These are phyloP conservation scores for Amylocystis lapponica DNA, from an alignment of 768 basidiomycete genomes.

Conservation along the genomic window DNA sequence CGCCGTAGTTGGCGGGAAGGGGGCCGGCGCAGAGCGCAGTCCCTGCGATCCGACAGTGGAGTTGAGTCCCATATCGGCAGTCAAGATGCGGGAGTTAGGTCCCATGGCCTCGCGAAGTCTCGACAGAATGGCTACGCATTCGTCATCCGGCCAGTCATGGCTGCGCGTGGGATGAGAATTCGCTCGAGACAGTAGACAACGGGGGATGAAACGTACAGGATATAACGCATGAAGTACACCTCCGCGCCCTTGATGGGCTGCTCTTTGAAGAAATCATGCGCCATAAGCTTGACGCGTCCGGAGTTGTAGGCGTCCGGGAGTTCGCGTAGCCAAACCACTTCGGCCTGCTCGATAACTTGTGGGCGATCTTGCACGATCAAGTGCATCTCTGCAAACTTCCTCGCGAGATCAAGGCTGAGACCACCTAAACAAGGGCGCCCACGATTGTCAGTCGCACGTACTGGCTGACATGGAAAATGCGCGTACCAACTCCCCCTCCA, in stretches of 20 bases:
- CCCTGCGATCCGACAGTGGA: constrained; percentile 1
- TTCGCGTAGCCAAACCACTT: constrained; percentile 5
- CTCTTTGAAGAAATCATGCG: constrained; percentile 12
- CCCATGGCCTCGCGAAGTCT: constrained; percentile 4
- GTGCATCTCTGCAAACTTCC: constrained; percentile 9
- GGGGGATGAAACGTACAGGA: constrained; percentile 1
- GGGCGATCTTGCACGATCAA: constrained; percentile 18
- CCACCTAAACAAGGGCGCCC: not conserved
- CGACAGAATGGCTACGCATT: constrained; percentile 6
- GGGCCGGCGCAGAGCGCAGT: constrained; percentile 5
- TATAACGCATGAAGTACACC: constrained; percentile 8
- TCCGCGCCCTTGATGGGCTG: constrained; percentile 11
- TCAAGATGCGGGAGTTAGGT: constrained; percentile 5
- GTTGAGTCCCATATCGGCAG: constrained; percentile 4
- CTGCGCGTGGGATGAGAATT: not conserved
- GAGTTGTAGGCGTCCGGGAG: constrained; percentile 2
- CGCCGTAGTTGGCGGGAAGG: constrained; percentile 12
- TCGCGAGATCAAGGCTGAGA: constrained; percentile 10
- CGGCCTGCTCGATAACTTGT: constrained; percentile 8
- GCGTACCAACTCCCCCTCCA: constrained; percentile 11
- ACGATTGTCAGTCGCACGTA: not conserved
- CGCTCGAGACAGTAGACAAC: too few relatives aligned
- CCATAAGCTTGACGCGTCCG: constrained; percentile 1
- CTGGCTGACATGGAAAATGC: not conserved
- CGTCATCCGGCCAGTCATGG: constrained; percentile 11